Conservation (phyloP, 306 rosid species). For the Lathyrus oleraceus region DNA sequence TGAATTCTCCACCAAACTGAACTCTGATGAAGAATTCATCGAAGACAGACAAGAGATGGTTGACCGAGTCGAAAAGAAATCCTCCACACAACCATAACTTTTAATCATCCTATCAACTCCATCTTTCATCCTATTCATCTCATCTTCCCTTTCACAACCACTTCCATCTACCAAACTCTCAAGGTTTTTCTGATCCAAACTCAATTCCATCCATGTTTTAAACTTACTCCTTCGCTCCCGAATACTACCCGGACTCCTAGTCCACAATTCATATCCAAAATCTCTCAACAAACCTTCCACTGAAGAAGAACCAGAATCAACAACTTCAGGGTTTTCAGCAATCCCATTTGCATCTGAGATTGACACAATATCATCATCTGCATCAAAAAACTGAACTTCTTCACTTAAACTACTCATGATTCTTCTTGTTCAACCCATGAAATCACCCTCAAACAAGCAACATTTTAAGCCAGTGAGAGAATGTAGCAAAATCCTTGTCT, state of each 20-base stretch:
- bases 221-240: slow-evolving; percentile 72
- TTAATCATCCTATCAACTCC: slow-evolving; percentile 47
- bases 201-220: slow-evolving; percentile 60
- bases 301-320: background rate
- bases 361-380: slow-evolving; percentile 69
- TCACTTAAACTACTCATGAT: slow-evolving; percentile 75
- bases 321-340: background rate
- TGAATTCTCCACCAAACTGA: slow-evolving; percentile 37
- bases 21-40: slow-evolving; percentile 41
- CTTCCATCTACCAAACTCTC: slow-evolving; percentile 36
- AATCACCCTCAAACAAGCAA: slow-evolving; percentile 63
- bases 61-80: slow-evolving; percentile 63
- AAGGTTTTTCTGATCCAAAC: slow-evolving; percentile 37
- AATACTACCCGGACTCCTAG: slow-evolving; percentile 66
- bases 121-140: slow-evolving; percentile 45
- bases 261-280: slow-evolving; percentile 67
- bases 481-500: slow-evolving; percentile 47
- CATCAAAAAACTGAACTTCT: slow-evolving; percentile 77
- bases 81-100: slow-evolving; percentile 49
- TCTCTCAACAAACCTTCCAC: slow-evolving; percentile 38
- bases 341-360: slow-evolving; percentile 45
- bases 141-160: slow-evolving; percentile 43
- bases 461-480: slow-evolving; percentile 52
- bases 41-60: slow-evolving; percentile 50
- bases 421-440: slow-evolving; percentile 78